Percentiles rank a stretch among this genome's conserved stretches.
Conservation (phyloP, 257 asterid species). For the Nicotiana tomentosiformis region DNA sequence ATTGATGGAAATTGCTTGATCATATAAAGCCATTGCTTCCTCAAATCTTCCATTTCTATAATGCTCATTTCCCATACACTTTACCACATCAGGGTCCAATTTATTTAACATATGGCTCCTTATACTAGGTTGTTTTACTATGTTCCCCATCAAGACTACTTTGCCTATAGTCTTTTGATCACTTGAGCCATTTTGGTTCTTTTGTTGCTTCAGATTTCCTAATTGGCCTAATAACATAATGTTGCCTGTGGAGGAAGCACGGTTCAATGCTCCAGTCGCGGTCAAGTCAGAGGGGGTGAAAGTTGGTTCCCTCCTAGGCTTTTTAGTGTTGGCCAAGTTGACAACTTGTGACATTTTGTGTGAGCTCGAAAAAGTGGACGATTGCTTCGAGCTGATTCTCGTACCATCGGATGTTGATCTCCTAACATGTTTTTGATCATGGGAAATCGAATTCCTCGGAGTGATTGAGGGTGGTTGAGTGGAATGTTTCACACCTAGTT, state of each 20-base stretch:
- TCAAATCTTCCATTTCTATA: constrained; percentile 38
- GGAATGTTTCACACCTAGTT: not conserved
- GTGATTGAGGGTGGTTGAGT: constrained; percentile 10
- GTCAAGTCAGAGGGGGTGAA: constrained; percentile 30
- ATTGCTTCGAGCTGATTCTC: constrained; percentile 17
- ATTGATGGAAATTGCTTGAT: constrained; percentile 52
- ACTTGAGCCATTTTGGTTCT: not conserved
- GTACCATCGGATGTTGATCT: constrained; percentile 11
- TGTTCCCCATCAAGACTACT: constrained; percentile 18
- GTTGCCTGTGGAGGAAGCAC: constrained; percentile 34
- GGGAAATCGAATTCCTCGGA: constrained; percentile 10
- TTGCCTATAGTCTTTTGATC: not conserved
- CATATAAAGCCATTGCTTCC: constrained; percentile 46
- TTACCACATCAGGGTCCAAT: constrained; percentile 39
- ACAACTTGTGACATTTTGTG: constrained; percentile 23
- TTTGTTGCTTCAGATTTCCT: constrained; percentile 32
- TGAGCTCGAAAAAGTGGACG: constrained; percentile 21
- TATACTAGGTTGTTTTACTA: constrained; percentile 16
- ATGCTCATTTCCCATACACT: constrained; percentile 49
- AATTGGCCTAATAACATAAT: constrained; percentile 42
- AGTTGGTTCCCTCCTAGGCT: constrained; percentile 20
- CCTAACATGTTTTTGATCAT: constrained; percentile 10
- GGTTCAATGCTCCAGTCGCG: constrained; percentile 11
- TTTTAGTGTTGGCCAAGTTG: constrained; percentile 20
- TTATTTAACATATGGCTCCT: constrained; percentile 8